Base-by-base conservation (phyloP, 2,329 filamentous ascomycete species). In the Monilinia polystroma region DNA sequence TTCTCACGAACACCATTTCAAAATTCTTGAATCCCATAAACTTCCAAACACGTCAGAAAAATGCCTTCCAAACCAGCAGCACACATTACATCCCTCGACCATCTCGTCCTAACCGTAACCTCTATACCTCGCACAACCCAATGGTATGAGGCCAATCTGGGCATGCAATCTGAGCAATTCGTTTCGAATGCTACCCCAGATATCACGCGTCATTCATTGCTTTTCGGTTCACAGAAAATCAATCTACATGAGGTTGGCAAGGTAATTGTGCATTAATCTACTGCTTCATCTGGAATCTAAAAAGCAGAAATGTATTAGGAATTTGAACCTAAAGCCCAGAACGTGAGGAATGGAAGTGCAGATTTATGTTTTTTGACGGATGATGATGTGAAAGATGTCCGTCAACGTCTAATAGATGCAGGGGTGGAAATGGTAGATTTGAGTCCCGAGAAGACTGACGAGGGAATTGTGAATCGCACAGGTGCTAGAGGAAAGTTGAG, bases 351-450 rank as follows among this genome's bases (percentile, higher is more conserved):
- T 0, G 86, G 86, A 0, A 85, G 83, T 14, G 85, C 81, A 14
- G 86, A 88, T 73, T 68, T 88, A 45, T 88, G 85, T 72, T 88
- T 88, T 66, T 73, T 88, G 38, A 80, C 85, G 0, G 77, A 84
- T 7, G 80, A 82, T 11, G 77, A 80, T 6, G 79, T 88, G 3
- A 79, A 82, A 2, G 75, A 78, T 0, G 79, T 87, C 4, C 73
- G 81, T n/a, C 67, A 75, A 5, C 73, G 72, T 1, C 78, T 85
- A 63, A 73, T 79, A 18, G 76, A 73, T 2, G 79, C 78, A 45
- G 80, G 80, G 0, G 78, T 87, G 1, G 77, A 83, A 68, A 81
- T 84, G 7, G 74, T 81, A 1, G 70, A 72, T 60, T 57, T 74
- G n/a, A 57, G 66, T 8, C 45, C 66, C n/a, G 72, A 74, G 63